Conservation (phyloP, 805 yeast species). For the Sporopachydermia lactativora region DNA sequence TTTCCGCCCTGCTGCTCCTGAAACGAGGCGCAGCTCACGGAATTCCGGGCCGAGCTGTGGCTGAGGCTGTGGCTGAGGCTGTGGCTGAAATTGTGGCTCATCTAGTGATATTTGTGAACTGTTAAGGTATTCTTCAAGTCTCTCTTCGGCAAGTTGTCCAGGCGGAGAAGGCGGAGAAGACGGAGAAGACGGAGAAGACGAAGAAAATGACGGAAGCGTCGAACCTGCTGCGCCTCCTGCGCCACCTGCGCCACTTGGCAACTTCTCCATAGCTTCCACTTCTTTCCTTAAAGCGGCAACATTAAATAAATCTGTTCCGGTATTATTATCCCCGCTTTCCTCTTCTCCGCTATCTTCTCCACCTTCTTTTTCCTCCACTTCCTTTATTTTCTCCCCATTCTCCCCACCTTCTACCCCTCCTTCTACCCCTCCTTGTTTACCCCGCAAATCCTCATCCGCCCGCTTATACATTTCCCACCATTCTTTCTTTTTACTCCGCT, state of each 20-base stretch:
- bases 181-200: background rate
- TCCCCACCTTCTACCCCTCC: slow-evolving; percentile 25
- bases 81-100: too few species aligned
- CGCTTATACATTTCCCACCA: slow-evolving; percentile 38
- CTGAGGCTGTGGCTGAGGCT: too few species aligned
- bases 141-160: background rate
- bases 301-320: slow-evolving; percentile 22
- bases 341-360: slow-evolving; percentile 16
- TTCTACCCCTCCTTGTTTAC: slow-evolving; percentile 26
- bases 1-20: too few species aligned
- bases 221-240: slow-evolving; percentile 1
- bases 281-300: slow-evolving; percentile 24
- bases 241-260: too few species aligned
- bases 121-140: slow-evolving; percentile 2
- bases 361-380: background rate
- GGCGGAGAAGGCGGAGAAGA: slow-evolving; percentile 3
- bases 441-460: slow-evolving; percentile 24
- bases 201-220: background rate
- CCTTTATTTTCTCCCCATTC: slow-evolving; percentile 15
- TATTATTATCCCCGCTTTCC: slow-evolving; percentile 32
- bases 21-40: too few species aligned
- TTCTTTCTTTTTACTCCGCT: slow-evolving; percentile 36
- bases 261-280: slow-evolving; percentile 12
- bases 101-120: background rate
- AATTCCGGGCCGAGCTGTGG: too few species aligned